These are phyloP conservation scores for Sclerotinia minor DNA, from an alignment of 2,329 filamentous ascomycete species.

Conservation along the genomic window DNA sequence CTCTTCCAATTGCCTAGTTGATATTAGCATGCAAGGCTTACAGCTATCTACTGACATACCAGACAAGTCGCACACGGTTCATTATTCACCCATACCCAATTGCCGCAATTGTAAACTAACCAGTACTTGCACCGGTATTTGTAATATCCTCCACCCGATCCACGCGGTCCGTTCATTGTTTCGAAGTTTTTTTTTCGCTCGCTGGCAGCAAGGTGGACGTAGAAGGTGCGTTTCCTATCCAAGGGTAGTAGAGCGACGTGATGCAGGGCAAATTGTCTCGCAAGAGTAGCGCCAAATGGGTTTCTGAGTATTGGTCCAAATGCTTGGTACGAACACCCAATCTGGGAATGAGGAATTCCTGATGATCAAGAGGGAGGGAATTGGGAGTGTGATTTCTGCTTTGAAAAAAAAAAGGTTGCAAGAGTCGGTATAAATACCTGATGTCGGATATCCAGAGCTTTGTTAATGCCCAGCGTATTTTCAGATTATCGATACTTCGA, in stretches of 20 bases:
- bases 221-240: background rate
- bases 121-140: constrained; percentile 59
- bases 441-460: background rate
- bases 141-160: constrained; percentile 43
- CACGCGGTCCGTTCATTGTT: constrained; percentile 39
- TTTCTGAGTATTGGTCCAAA: background rate
- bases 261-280: background rate
- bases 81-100: constrained; percentile 57
- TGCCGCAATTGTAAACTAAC: constrained; percentile 51
- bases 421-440: background rate
- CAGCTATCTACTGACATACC: constrained; percentile 43
- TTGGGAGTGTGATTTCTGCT: background rate
- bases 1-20: constrained; percentile 52
- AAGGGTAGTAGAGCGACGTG: constrained; percentile 8
- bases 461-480: background rate
- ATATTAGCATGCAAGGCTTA: constrained; percentile 23
- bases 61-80: constrained; percentile 52
- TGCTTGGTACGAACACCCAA: background rate
- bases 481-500: background rate
- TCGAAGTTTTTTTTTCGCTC: constrained; percentile 34
- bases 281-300: background rate
- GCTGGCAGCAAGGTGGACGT: constrained; percentile 40
- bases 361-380: background rate
- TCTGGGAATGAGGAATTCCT: background rate
- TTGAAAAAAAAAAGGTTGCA: background rate